phyloP scores from a whole-genome alignment of 768 basidiomycete genomes.

The Saitozyma podzolica region DNA sequence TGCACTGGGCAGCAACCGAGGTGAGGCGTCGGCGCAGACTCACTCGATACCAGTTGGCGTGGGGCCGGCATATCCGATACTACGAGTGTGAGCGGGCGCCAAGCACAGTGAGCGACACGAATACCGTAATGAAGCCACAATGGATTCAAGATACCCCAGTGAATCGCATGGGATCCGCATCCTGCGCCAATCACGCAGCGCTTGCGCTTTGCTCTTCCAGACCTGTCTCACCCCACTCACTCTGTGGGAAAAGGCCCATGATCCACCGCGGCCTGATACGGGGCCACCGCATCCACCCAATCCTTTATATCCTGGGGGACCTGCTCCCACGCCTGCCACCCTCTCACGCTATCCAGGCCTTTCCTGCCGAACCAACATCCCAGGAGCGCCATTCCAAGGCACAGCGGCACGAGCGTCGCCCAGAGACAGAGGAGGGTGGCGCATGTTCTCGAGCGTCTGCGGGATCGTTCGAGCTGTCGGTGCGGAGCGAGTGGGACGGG shows the following conservation, averaged over 20 bases:
- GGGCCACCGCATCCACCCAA: slow-evolving; percentile 33
- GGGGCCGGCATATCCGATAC: slow-evolving; percentile 51
- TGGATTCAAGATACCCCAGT: no score
- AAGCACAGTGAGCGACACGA: no score
- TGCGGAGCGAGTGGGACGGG: no score
- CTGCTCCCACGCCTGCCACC: slow-evolving; percentile 30
- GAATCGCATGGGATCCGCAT: no score
- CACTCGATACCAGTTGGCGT: slow-evolving; percentile 49
- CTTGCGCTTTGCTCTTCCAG: background rate
- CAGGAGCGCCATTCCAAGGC: slow-evolving; percentile 22
- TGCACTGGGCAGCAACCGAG: no score
- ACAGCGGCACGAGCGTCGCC: slow-evolving; percentile 17
- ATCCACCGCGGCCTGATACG: slow-evolving; percentile 2
- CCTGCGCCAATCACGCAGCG: no score
- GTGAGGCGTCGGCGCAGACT: slow-evolving; percentile 10
- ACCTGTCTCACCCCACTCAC: slow-evolving; percentile 22
- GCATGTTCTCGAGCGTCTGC: no score
- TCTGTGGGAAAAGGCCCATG: slow-evolving; percentile 42
- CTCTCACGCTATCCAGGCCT: slow-evolving; percentile 11
- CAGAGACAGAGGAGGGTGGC: slow-evolving; percentile 17
- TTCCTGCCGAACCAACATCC: slow-evolving; percentile 32
- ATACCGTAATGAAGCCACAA: no score
- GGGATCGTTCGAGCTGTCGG: no score
- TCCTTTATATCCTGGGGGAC: slow-evolving; percentile 37
- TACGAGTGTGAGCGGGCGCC: slow-evolving; percentile 3